Evolutionary conservation across 495 filamentous ascomycete species (phyloP).

Genomic region (Podospora tetraspora): DNA sequence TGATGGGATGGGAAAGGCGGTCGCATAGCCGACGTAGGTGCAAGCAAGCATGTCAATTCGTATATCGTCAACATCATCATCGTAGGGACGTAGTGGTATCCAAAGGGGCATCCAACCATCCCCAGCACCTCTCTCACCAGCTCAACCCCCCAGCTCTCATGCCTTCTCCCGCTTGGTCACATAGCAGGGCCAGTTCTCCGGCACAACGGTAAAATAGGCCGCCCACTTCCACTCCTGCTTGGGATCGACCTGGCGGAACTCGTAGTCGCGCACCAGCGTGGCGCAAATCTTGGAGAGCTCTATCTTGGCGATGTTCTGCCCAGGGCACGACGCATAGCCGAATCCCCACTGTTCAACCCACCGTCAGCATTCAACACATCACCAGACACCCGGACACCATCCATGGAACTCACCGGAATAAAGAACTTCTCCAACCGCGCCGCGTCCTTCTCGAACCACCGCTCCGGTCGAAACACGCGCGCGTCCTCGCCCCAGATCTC

Average conservation of each 20-base stretch:
- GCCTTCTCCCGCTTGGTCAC: constrained; percentile 11
- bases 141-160: not conserved
- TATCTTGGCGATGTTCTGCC: constrained; percentile 41
- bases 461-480: constrained; percentile 34
- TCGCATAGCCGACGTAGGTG: too few species aligned
- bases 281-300: constrained; percentile 44
- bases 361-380: not conserved
- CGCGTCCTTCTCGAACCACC: constrained; percentile 35
- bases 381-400: not conserved
- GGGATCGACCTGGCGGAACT: constrained; percentile 38
- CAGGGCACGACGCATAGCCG: constrained; percentile 43
- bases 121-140: not conserved
- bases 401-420: constrained; percentile 14
- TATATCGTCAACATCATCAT: not conserved
- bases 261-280: constrained; percentile 42
- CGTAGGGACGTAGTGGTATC: not conserved
- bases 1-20: too few species aligned
- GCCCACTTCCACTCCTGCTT: constrained; percentile 38
- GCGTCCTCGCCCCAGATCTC: constrained; percentile 33
- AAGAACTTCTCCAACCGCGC: constrained; percentile 31
- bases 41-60: not conserved
- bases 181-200: constrained; percentile 38
- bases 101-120: not conserved
- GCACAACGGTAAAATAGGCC: constrained; percentile 36
- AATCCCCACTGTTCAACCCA: constrained; percentile 31